Conservation (phyloP, 2,329 filamentous ascomycete species). For the Cyphellophora attinorum region DNA sequence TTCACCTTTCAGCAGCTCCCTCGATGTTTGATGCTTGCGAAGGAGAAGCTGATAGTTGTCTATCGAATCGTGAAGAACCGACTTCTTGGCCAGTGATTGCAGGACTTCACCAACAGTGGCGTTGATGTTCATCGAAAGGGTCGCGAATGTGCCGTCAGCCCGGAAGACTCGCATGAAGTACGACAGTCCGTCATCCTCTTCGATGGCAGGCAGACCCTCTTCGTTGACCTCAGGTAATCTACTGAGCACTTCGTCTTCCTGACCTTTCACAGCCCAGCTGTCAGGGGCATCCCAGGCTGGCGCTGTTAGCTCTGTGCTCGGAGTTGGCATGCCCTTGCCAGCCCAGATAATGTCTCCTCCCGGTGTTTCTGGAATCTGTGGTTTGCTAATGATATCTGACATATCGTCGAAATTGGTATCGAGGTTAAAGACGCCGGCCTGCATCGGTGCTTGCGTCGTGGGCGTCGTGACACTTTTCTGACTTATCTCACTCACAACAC, state of each 20-base stretch:
- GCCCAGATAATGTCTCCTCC: slow-evolving; percentile 28
- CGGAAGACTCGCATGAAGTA: slow-evolving; percentile 96
- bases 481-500: slow-evolving; percentile 31
- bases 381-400: slow-evolving; percentile 76
- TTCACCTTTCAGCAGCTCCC: slow-evolving; percentile 69
- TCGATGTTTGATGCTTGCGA: slow-evolving; percentile 80
- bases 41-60: slow-evolving; percentile 95
- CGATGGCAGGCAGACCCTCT: slow-evolving; percentile 53
- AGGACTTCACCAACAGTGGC: slow-evolving; percentile 81
- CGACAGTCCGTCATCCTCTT: slow-evolving; percentile 63
- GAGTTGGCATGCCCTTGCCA: slow-evolving; percentile 23
- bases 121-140: slow-evolving; percentile 73
- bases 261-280: slow-evolving; percentile 83
- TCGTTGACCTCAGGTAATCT: slow-evolving; percentile 45
- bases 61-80: slow-evolving; percentile 77
- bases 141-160: slow-evolving; percentile 87
- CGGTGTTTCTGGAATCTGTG: slow-evolving; percentile 56
- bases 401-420: slow-evolving; percentile 86
- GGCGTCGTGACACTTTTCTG: slow-evolving; percentile 42
- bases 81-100: slow-evolving; percentile 86
- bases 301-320: slow-evolving; percentile 27
- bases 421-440: slow-evolving; percentile 60
- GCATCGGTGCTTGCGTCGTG: slow-evolving; percentile 25
- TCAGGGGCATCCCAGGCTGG: slow-evolving; percentile 87
- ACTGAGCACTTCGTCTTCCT: slow-evolving; percentile 28